Evolutionary conservation across 371 early-diverging fungal species (phyloP).

Genomic region (Modicella reniformis): DNA sequence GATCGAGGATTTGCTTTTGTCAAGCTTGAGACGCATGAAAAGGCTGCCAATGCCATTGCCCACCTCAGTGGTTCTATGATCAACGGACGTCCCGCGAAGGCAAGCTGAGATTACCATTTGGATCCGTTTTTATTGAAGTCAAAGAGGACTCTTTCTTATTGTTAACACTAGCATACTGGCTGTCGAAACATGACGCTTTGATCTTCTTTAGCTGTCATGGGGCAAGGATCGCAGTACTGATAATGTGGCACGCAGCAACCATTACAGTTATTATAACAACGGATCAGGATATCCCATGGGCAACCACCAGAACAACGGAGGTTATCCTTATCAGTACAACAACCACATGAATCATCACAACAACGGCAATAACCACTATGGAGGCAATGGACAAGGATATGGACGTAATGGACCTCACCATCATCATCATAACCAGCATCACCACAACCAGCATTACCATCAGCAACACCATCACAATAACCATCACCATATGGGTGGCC

Average conservation of each 20-base stretch:
- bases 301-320: slow-evolving; percentile 46
- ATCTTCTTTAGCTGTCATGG: slow-evolving; percentile 79
- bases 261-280: slow-evolving; percentile 50
- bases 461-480: slow-evolving; percentile 25
- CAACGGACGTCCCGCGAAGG: slow-evolving; percentile 80
- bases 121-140: neutral
- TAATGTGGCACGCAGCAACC: slow-evolving; percentile 41
- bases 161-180: neutral
- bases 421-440: slow-evolving; percentile 35
- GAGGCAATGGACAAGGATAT: slow-evolving; percentile 38
- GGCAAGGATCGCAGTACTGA: slow-evolving; percentile 82
- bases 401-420: slow-evolving; percentile 34
- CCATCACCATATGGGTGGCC: slow-evolving; percentile 20
- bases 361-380: slow-evolving; percentile 24
- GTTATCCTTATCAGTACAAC: slow-evolving; percentile 42
- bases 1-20: slow-evolving; percentile 94
- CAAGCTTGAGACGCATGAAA: slow-evolving; percentile 88
- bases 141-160: neutral
- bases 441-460: slow-evolving; percentile 28
- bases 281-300: slow-evolving; percentile 44
- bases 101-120: slow-evolving; percentile 45
- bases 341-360: slow-evolving; percentile 31
- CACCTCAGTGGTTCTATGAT: slow-evolving; percentile 77
- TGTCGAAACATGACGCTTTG: neutral
- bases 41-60: slow-evolving; percentile 86